phyloP scores from a whole-genome alignment of 495 filamentous ascomycete genomes.

The Aspergillus wentii region DNA sequence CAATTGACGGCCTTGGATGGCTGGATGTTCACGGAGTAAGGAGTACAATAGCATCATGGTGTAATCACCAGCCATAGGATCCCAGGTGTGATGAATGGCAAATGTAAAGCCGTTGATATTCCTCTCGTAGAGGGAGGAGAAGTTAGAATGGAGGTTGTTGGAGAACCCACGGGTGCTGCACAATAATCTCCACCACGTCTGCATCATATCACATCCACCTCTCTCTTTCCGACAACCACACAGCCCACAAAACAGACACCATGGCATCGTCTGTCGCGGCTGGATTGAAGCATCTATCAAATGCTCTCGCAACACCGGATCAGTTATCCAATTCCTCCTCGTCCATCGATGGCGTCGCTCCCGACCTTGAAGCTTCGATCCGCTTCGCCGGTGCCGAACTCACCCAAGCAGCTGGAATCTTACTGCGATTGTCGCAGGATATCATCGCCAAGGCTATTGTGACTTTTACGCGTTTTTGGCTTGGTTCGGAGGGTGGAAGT shows the following conservation, averaged over 20 bases:
- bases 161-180: no score
- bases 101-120: no score
- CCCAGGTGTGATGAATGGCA: no score
- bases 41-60: no score
- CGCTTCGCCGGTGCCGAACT: constrained; percentile 59
- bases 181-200: no score
- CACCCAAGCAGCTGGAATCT: constrained; percentile 81
- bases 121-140: no score
- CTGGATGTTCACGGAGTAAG: no score
- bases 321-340: constrained; percentile 71
- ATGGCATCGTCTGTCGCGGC: constrained; percentile 21
- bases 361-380: constrained; percentile 67
- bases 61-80: no score
- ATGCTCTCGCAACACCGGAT: constrained; percentile 77
- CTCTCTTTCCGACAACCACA: neutral
- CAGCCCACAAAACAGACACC: no score
- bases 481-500: constrained; percentile 61
- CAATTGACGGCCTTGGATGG: no score
- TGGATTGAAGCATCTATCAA: constrained; percentile 59
- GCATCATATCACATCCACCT: neutral
- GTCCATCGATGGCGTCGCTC: constrained; percentile 64
- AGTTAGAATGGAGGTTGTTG: no score
- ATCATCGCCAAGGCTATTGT: constrained; percentile 85
- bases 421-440: constrained; percentile 83
- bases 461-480: constrained; percentile 83